These are phyloP conservation scores for Myriosclerotinia scirpicola DNA, from an alignment of 2,329 filamentous ascomycete genomes.

Conservation along the genomic window DNA sequence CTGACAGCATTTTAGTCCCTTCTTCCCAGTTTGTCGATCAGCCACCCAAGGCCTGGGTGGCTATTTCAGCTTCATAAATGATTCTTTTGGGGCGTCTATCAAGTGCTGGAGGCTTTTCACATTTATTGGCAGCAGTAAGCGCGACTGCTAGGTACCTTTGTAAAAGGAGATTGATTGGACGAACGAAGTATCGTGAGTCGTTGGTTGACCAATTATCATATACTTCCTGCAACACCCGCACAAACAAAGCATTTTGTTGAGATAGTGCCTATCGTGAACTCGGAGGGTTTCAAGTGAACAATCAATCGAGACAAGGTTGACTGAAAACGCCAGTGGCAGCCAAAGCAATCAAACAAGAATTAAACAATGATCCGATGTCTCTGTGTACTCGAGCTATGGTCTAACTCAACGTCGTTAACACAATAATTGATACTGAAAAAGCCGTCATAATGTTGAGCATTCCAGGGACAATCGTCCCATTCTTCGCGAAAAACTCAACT, in stretches of 20 bases:
- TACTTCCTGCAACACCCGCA: slow-evolving; percentile 5
- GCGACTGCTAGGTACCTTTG: neutral
- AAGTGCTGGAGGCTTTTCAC: slow-evolving; percentile 10
- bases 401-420: neutral
- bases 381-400: neutral
- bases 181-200: neutral
- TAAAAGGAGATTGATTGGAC: slow-evolving; percentile 2
- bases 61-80: slow-evolving; percentile 1
- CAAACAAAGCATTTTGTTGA: slow-evolving; percentile 16
- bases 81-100: slow-evolving; percentile 11
- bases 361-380: slow-evolving; percentile 7
- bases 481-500: slow-evolving; percentile 18
- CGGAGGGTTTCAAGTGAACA: slow-evolving; percentile 8
- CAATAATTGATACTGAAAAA: neutral
- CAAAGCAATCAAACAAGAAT: neutral
- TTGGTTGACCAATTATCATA: neutral
- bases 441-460: slow-evolving; percentile 15
- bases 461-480: slow-evolving; percentile 16
- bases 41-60: slow-evolving; percentile 4
- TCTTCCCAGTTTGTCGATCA: neutral
- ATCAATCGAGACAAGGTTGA: slow-evolving; percentile 1
- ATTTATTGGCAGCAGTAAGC: slow-evolving; percentile 20
- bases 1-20: neutral
- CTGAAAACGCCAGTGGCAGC: slow-evolving; percentile 2
- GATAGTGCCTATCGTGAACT: neutral